Evolutionary conservation across 805 yeast species (phyloP).

Genomic region (Candida easanensis): DNA sequence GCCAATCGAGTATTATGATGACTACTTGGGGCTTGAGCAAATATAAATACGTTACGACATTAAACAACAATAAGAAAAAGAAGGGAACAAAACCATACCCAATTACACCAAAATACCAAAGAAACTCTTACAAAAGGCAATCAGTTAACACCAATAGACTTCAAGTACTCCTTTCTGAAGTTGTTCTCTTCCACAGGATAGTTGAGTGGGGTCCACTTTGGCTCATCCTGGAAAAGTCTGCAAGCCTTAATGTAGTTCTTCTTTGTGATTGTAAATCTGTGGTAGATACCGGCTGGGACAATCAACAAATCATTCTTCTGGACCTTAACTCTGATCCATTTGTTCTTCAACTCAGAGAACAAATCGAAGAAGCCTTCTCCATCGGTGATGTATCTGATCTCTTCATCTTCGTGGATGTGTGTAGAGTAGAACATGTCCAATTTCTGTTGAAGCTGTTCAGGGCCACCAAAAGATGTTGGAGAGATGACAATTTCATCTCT

Average conservation of each 20-base stretch:
- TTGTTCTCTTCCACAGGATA: constrained; percentile 56
- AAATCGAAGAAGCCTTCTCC: constrained; percentile 95
- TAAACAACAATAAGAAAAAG: no score
- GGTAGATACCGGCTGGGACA: constrained; percentile 92
- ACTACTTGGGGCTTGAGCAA: no score
- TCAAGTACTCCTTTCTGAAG: constrained; percentile 45
- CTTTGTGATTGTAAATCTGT: constrained; percentile 78
- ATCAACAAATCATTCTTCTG: constrained; percentile 61
- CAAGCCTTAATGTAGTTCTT: constrained; percentile 68
- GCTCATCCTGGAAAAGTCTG: constrained; percentile 88
- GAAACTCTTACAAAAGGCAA: no score
- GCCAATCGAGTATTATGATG: no score
- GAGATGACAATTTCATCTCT: constrained; percentile 69
- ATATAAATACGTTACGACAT: no score
- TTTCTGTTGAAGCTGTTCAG: constrained; percentile 61
- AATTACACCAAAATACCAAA: no score
- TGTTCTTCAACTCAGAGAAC: constrained; percentile 48
- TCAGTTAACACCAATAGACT: constrained; percentile 19
- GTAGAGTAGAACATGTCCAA: constrained; percentile 72
- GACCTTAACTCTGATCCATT: constrained; percentile 78
- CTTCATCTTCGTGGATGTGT: constrained; percentile 96
- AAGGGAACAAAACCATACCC: no score
- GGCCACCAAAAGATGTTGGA: constrained; percentile 58
- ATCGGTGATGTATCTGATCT: constrained; percentile 82
- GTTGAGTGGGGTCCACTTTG: constrained; percentile 89